Evolutionary conservation across 2,329 filamentous ascomycete genomes (phyloP).

Genomic region (Alternaria atra): DNA sequence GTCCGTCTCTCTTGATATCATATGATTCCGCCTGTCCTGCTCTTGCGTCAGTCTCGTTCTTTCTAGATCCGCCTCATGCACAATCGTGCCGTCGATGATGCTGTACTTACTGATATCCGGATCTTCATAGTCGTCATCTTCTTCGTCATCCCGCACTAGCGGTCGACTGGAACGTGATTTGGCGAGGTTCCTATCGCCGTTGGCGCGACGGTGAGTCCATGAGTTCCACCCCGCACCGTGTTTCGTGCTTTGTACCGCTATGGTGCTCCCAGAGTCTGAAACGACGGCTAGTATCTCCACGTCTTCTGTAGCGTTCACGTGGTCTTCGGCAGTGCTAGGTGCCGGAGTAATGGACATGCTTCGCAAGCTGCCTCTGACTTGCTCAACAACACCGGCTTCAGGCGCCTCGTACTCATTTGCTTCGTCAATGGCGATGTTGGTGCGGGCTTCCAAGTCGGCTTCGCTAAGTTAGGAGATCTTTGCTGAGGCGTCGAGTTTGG

Average conservation of each 20-base stretch:
- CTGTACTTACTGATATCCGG: conserved; percentile 22
- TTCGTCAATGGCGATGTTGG: neutral
- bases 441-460: neutral
- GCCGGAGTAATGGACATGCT: neutral
- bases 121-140: conserved; percentile 7
- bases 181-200: conserved; percentile 10
- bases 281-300: neutral
- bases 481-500: neutral
- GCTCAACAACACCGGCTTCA: neutral
- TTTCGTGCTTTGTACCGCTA: neutral
- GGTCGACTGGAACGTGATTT: neutral
- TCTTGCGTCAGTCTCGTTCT: conserved; percentile 5
- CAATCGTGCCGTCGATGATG: conserved; percentile 11
- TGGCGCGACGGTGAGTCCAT: conserved; percentile 8
- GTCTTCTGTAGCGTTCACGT: neutral
- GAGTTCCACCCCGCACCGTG: neutral
- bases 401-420: neutral
- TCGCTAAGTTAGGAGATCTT: neutral
- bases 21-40: conserved; percentile 3
- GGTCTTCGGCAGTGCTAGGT: neutral
- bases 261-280: neutral
- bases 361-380: neutral
- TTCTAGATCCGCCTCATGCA: neutral
- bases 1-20: conserved; percentile 4
- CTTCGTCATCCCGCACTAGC: neutral